Conservation (phyloP, 179 eudicot genomes). For the Gypsophila paniculata region DNA sequence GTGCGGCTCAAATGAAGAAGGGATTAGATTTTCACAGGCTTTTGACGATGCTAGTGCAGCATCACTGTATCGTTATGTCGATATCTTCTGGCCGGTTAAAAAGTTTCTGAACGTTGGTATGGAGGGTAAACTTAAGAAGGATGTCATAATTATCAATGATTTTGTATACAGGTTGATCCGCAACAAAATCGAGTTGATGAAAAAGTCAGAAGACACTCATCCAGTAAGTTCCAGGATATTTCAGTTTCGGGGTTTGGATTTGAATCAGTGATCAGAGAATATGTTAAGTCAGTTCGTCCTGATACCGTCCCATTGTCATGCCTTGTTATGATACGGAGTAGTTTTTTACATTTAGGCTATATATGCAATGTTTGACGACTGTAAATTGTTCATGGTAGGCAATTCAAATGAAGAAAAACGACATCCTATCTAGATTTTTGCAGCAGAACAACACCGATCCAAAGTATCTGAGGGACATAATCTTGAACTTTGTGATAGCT, state of each 20-base stretch:
- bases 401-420: conserved; percentile 53
- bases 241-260: not conserved
- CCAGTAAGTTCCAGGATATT: conserved; percentile 32
- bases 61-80: conserved; percentile 49
- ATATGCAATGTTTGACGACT: not conserved
- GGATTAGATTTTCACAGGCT: conserved; percentile 41
- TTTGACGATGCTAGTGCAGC: conserved; percentile 64
- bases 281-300: no score
- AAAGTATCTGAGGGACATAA: conserved; percentile 55
- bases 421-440: conserved; percentile 65
- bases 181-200: conserved; percentile 36
- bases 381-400: not conserved
- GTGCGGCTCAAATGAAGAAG: conserved; percentile 59
- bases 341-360: not conserved
- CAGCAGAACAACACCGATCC: conserved; percentile 36
- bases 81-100: conserved; percentile 55
- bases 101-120: conserved; percentile 48
- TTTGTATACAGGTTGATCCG: conserved; percentile 59
- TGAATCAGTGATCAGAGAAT: no score
- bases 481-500: conserved; percentile 62
- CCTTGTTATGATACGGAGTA: no score
- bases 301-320: no score
- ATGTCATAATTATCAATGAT: conserved; percentile 34
- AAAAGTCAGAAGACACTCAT: conserved; percentile 20
- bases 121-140: conserved; percentile 50